Evolutionary conservation across 108 stramenopile genomes (phyloP), one percentile per base, ranked within the genome.

Genomic region (Pseudonitzschia multistriata): DNA sequence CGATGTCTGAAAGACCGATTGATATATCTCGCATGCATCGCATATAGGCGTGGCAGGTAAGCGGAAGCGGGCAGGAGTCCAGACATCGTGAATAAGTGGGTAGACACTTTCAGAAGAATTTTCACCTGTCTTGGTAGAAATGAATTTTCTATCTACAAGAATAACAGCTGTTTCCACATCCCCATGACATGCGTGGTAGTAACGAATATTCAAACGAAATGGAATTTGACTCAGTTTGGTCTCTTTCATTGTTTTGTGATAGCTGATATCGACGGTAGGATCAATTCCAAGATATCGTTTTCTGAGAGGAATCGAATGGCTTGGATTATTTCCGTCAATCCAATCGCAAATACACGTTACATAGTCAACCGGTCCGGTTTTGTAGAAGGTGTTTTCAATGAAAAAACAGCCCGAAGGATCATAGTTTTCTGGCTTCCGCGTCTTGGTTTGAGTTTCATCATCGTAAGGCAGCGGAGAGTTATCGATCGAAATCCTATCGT

Each of bases 301-400:
- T 61, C 85, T 82, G 8, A 68, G 36, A 39, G 66, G 49, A 56
- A 49, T 63, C 13, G 64, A 36, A 15, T 40, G 31, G 10, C 36
- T 39, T 6, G n/a, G 19, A 11, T 42, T 24, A 17, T 62, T 68
- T 35, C 60, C 57, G 61, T 69, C 57, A 17, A 62, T 65, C 86
- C 86, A 87, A 11, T 72, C 52, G 15, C 37, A 10, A 52, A 87
- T 82, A 29, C 81, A 78, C 21, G 54, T 78, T 0, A 64, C 59
- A 69, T 87, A 87, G 56, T 87, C 86, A 14, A 74, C 72, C 24
- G 72, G 52, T 33, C 90, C 93, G 53, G 62, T 66, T 2, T 69
- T 81, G 72, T 89, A 94, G 31, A 94, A 88, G 5, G 48, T 77
- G 56, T 83, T 80, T 74, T 91, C 93, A 54, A 94, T 81, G 55